Evolutionary conservation across 371 early-diverging fungal species (phyloP).

Genomic region (Actinomucor elegans): DNA sequence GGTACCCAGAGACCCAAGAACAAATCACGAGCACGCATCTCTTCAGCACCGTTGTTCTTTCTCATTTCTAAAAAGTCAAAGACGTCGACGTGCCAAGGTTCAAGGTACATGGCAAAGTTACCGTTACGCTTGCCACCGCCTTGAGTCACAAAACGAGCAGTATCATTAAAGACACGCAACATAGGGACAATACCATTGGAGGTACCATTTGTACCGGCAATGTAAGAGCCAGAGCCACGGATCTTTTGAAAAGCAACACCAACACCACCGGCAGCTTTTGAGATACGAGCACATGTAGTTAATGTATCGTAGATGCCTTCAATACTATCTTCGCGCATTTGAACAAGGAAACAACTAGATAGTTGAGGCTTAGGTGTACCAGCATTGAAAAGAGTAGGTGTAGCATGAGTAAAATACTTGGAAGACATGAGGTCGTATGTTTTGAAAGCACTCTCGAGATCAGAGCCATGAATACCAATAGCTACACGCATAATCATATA

Average conservation of each 20-base stretch:
- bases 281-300: slow-evolving; percentile 96
- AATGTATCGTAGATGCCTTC: slow-evolving; percentile 99
- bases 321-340: slow-evolving; percentile 96
- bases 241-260: slow-evolving; percentile 97
- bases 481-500: slow-evolving; percentile 99
- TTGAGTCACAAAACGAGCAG: slow-evolving; percentile 98
- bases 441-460: slow-evolving; percentile 92
- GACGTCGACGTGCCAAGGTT: slow-evolving; percentile 99
- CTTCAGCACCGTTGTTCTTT: slow-evolving; percentile 99
- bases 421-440: slow-evolving; percentile 97
- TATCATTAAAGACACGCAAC: slow-evolving; percentile 98
- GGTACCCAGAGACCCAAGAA: slow-evolving; percentile 99
- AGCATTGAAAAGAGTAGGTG: slow-evolving; percentile 98
- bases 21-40: slow-evolving; percentile 95
- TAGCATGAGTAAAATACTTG: slow-evolving; percentile 97
- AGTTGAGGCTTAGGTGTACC: slow-evolving; percentile 96
- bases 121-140: slow-evolving; percentile 99
- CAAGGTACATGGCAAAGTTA: slow-evolving; percentile 99
- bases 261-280: slow-evolving; percentile 98
- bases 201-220: slow-evolving; percentile 97
- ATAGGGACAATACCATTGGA: slow-evolving; percentile 99
- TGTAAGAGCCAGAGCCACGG: slow-evolving; percentile 93
- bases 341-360: slow-evolving; percentile 95
- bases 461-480: slow-evolving; percentile 96
- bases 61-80: slow-evolving; percentile 98